These are phyloP conservation scores for Vaucheria bursata DNA, from an alignment of 352 stramenopile genomes.

Conservation along the genomic window DNA sequence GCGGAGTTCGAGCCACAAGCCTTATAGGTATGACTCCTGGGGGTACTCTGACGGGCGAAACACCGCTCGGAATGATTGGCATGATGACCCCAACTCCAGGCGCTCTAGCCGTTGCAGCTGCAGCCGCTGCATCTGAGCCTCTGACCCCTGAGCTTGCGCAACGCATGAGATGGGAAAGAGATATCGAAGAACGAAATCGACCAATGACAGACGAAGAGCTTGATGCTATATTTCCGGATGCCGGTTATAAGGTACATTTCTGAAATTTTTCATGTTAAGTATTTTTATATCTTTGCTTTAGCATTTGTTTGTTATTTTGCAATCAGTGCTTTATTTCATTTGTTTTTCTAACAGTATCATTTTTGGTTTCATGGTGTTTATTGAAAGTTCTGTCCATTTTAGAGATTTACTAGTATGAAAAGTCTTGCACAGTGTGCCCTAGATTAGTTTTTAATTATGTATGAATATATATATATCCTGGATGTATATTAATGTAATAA, in stretches of 20 bases:
- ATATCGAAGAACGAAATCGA: constrained; percentile 93
- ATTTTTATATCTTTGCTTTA: too few relatives aligned
- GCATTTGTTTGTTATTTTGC: too few relatives aligned
- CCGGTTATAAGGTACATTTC: constrained; percentile 49
- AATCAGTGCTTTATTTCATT: too few relatives aligned
- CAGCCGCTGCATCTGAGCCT: constrained; percentile 56
- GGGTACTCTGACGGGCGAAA: constrained; percentile 19
- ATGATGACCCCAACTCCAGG: constrained; percentile 30
- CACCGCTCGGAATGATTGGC: constrained; percentile 40
- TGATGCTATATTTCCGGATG: constrained; percentile 87
- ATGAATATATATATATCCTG: too few relatives aligned
- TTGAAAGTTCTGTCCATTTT: too few relatives aligned
- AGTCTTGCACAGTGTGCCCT: too few relatives aligned
- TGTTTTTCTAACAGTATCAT: too few relatives aligned
- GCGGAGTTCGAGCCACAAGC: constrained; percentile 5
- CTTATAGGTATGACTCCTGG: constrained; percentile 13
- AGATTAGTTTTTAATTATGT: too few relatives aligned
- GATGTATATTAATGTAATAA: too few relatives aligned
- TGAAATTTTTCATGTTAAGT: too few relatives aligned
- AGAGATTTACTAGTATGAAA: too few relatives aligned
- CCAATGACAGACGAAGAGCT: constrained; percentile 89
- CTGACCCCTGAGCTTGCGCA: constrained; percentile 80
- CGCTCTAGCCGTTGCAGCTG: constrained; percentile 52
- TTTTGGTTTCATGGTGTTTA: too few relatives aligned
- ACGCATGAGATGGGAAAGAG: constrained; percentile 80